These are phyloP conservation scores for Zostera marina DNA, from an alignment of 116 monocot species.

Conservation along the genomic window DNA sequence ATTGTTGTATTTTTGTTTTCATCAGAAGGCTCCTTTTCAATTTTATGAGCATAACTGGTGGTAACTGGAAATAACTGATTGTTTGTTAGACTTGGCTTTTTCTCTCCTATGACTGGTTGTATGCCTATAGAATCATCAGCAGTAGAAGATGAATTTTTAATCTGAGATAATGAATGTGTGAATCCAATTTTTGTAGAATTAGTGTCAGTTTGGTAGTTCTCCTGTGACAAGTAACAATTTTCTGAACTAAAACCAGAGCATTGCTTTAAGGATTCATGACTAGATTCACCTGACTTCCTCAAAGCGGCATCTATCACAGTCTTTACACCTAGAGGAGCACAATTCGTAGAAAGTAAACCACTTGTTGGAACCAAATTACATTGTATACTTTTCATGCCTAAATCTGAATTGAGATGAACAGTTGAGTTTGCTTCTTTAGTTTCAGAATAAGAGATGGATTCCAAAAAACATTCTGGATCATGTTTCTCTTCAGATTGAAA, in stretches of 20 bases:
- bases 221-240: conserved; percentile 7
- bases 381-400: conserved; percentile 13
- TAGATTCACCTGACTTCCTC: not conserved
- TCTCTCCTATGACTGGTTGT: not conserved
- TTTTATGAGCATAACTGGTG: not conserved
- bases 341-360: conserved; percentile 7
- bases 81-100: conserved; percentile 5
- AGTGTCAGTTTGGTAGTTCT: not conserved
- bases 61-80: conserved; percentile 5
- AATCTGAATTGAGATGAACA: conserved; percentile 2
- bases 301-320: not conserved
- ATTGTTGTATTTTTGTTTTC: not conserved
- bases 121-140: not conserved
- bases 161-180: conserved; percentile 1
- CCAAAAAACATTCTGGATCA: conserved; percentile 17
- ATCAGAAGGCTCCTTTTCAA: not conserved
- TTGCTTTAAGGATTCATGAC: conserved; percentile 14
- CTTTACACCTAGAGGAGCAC: conserved; percentile 1
- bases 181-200: conserved; percentile 5
- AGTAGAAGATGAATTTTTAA: not conserved
- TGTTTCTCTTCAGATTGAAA: conserved; percentile 13
- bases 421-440: conserved; percentile 16
- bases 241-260: conserved; percentile 5
- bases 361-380: conserved; percentile 11
- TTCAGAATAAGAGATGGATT: conserved; percentile 30